Evolutionary conservation across 225 moss, liverwort and hornwort species (phyloP).

Genomic region (Pleurozium schreberi): DNA sequence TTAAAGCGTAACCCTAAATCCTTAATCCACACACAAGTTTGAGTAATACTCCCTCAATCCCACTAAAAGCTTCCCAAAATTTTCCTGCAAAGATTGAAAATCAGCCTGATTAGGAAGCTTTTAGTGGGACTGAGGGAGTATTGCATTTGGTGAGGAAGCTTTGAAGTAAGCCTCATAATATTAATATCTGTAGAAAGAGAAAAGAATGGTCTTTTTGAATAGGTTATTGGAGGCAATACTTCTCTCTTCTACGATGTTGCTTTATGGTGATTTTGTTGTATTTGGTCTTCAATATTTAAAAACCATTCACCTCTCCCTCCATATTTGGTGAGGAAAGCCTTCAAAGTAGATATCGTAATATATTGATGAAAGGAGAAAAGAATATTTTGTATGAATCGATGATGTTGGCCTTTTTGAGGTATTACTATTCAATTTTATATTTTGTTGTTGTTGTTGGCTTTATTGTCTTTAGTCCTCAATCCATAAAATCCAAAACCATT

Average conservation of each 20-base stretch:
- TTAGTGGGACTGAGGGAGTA: no score
- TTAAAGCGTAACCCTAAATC: neutral
- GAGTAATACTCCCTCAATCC: no score
- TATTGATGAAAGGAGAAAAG: neutral
- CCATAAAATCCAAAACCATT: neutral
- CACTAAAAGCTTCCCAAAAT: no score
- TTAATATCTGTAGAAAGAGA: neutral
- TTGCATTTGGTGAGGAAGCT: neutral
- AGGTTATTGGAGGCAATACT: neutral
- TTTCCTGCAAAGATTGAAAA: no score
- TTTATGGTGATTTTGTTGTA: neutral
- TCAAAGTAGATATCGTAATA: neutral
- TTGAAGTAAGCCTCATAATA: neutral
- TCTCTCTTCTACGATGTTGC: rapidly evolving
- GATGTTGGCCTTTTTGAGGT: no score
- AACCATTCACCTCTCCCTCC: rapidly evolving
- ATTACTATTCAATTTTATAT: neutral
- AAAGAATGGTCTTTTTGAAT: neutral
- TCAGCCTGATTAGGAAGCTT: neutral
- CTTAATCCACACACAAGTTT: neutral
- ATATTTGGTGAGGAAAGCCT: neutral
- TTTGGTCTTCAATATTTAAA: neutral
- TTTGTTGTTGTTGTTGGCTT: neutral
- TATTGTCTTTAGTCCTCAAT: neutral
- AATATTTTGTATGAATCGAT: neutral